These are phyloP conservation scores for Heritiera fomes DNA, from an alignment of 345 rosid genomes.

Conservation along the genomic window DNA sequence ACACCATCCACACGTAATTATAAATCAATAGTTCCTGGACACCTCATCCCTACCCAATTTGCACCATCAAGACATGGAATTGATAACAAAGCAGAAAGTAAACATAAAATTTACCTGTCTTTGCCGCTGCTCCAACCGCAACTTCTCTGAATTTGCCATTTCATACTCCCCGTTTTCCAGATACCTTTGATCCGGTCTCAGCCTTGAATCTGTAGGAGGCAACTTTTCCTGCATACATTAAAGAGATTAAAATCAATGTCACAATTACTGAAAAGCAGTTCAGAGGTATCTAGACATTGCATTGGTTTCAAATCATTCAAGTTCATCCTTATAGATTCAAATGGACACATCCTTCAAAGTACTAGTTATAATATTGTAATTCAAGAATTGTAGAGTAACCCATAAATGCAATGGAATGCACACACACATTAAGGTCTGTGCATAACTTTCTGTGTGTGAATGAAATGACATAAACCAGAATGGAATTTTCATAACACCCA, in stretches of 20 bases:
- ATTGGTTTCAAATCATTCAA: background rate
- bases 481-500: background rate
- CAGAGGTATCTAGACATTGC: background rate
- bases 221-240: constrained; percentile 61
- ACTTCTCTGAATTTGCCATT: constrained; percentile 95
- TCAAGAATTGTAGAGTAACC: background rate
- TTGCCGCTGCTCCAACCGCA: constrained; percentile 90
- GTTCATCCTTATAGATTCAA: constrained; percentile 1
- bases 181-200: constrained; percentile 89
- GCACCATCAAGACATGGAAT: background rate
- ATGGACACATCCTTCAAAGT: constrained; percentile 12
- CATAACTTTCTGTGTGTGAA: background rate
- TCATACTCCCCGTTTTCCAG: constrained; percentile 92
- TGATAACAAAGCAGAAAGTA: background rate
- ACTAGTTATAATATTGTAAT: background rate
- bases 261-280: background rate
- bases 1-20: background rate
- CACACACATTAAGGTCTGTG: background rate
- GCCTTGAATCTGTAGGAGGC: constrained; percentile 98
- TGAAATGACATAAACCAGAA: background rate
- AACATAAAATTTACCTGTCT: constrained; percentile 69
- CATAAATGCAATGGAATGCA: background rate
- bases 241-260: constrained; percentile 10
- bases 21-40: background rate
- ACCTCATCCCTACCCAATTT: background rate